Base-by-base conservation (phyloP, 306 rosid genomes). In the Malus fusca region DNA sequence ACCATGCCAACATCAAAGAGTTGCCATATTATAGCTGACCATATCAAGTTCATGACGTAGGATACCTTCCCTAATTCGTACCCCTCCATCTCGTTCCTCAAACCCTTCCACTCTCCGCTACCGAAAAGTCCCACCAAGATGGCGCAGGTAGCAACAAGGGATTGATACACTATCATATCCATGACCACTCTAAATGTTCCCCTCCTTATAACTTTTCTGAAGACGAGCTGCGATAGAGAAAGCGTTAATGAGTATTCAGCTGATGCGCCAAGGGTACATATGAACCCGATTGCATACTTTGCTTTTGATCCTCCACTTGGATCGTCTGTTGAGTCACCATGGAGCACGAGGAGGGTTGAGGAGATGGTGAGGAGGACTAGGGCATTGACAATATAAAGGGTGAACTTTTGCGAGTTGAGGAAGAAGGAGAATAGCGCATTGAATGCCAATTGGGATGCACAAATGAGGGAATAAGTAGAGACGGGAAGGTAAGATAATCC, bases 361-460 rank as follows among this genome's bases (percentile, higher is more conserved):
- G 91, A 87, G 40, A 84, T 19, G 3, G 91, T 85, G 62, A 89
- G 86, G 67, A 87, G 90, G 68, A 87, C 79, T 51, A 89, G 75
- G 26, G 94, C 85, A 68, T 85, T 87, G 61, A 84, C 10, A 48
- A 84, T 82, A 46, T 67, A 87, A 35, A 88, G 86, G 30, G 91
- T 87, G 82, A 89, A 80, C 71, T 84, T 65, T 58, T 58, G 28
- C n/a, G 62, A 58, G 62, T 58, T 58, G 62, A 22, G 62, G 62
- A 58, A 58, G 28, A 70, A 87, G 61, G 91, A 87, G 83, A 89
- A 89, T 13, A 87, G 15, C 11, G 89, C 93, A 68, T 75, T 89
- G 81, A 85, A 89, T 59, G 83, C 88, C 52, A 82, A 76, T 11
- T 82, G 88, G 6, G 90, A 79, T n/a, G 86, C 78, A 35, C 78